These are phyloP conservation scores for Gypsophila paniculata DNA, from an alignment of 179 eudicot species.

Conservation along the genomic window DNA sequence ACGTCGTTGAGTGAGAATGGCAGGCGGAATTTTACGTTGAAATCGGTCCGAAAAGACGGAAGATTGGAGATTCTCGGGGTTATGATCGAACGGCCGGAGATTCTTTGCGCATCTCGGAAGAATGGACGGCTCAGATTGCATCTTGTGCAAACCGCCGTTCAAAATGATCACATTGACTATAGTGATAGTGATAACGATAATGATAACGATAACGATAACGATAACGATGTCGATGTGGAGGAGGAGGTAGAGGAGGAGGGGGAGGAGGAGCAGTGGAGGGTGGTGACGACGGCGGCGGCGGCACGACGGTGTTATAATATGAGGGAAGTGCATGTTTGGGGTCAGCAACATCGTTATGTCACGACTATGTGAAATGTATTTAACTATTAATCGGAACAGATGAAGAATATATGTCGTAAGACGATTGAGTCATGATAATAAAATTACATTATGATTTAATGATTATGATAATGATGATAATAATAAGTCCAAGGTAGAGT, in stretches of 20 bases:
- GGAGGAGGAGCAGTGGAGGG: slow-evolving; percentile 16
- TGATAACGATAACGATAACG: slow-evolving; percentile 1
- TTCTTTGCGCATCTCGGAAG: slow-evolving; percentile 38
- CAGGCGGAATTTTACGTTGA: slow-evolving; percentile 33
- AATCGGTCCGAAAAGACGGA: slow-evolving; percentile 44
- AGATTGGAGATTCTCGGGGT: slow-evolving; percentile 41
- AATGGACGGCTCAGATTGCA: slow-evolving; percentile 57
- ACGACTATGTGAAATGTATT: slow-evolving; percentile 30
- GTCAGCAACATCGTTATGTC: slow-evolving; percentile 34
- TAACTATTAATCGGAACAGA: no score
- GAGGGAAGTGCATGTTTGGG: slow-evolving; percentile 31
- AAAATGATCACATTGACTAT: slow-evolving; percentile 1
- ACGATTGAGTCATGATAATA: no score
- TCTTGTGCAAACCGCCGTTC: slow-evolving; percentile 16
- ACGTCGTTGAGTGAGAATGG: slow-evolving; percentile 44
- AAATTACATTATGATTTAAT: no score
- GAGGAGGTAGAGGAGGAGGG: slow-evolving; percentile 8
- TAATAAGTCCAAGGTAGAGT: no score
- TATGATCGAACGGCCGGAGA: slow-evolving; percentile 39
- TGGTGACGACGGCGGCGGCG: slow-evolving; percentile 21
- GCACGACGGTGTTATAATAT: slow-evolving; percentile 32
- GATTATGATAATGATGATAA: no score
- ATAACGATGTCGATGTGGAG: neutral
- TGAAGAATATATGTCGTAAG: no score
- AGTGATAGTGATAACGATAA: neutral